Conservation (phyloP, 2,329 filamentous ascomycete species). For the Aspergillus texensis region DNA sequence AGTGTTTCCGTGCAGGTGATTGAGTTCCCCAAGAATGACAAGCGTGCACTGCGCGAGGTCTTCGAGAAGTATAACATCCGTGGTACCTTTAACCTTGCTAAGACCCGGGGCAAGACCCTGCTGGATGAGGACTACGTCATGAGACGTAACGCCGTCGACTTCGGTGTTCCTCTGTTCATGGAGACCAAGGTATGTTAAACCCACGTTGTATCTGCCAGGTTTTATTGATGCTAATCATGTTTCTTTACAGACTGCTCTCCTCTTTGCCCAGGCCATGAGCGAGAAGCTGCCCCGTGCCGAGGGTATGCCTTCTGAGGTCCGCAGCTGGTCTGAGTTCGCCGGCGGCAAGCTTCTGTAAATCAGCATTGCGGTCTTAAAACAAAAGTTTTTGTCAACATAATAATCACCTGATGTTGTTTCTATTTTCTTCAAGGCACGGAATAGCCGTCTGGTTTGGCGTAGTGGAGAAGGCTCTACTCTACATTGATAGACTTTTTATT, state of each 20-base stretch:
- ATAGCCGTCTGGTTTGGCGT: slow-evolving; percentile 29
- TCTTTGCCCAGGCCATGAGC: slow-evolving; percentile 96
- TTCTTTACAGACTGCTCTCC: slow-evolving; percentile 74
- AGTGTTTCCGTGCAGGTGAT: slow-evolving; percentile 81
- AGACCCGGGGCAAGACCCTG: slow-evolving; percentile 77
- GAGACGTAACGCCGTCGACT: slow-evolving; percentile 97
- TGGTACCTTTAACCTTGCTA: slow-evolving; percentile 92
- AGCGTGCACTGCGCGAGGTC: slow-evolving; percentile 89
- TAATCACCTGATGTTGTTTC: slow-evolving; percentile 22
- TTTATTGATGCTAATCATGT: slow-evolving; percentile 28
- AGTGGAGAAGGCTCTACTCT: slow-evolving; percentile 29
- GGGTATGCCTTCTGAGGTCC: slow-evolving; percentile 88
- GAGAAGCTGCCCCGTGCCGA: slow-evolving; percentile 89
- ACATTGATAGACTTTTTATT: slow-evolving; percentile 37
- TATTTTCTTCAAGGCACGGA: slow-evolving; percentile 19
- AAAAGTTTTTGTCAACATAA: slow-evolving; percentile 25
- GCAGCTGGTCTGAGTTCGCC: slow-evolving; percentile 93
- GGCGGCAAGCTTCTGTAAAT: slow-evolving; percentile 62
- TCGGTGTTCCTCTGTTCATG: slow-evolving; percentile 97
- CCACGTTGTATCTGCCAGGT: not conserved
- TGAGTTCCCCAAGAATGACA: slow-evolving; percentile 95
- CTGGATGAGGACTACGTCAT: slow-evolving; percentile 97
- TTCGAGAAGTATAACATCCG: slow-evolving; percentile 97
- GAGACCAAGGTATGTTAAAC: slow-evolving; percentile 79
- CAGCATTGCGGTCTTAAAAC: slow-evolving; percentile 9